Evolutionary conservation across 352 stramenopile genomes (phyloP).

Genomic region (Phytophthora niederhauseri): DNA sequence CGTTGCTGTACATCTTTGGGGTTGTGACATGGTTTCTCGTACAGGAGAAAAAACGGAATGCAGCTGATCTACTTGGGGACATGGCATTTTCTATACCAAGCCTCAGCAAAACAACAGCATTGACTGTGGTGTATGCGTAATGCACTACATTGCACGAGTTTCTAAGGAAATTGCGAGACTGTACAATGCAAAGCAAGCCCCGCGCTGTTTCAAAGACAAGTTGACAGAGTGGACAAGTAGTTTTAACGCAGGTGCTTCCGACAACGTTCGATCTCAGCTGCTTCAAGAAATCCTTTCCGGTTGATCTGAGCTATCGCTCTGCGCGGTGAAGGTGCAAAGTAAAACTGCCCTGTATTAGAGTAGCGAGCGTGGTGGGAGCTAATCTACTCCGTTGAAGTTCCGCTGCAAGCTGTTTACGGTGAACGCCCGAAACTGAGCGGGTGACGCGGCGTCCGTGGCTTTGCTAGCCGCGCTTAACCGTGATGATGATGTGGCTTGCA

Average conservation of each 20-base stretch:
- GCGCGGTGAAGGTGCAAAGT: background rate
- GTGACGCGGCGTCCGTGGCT: background rate
- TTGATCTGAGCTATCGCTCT: conserved; percentile 1
- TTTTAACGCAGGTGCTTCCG: background rate
- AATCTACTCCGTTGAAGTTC: background rate
- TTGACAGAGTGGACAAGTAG: background rate
- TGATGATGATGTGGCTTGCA: background rate
- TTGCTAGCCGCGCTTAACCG: background rate
- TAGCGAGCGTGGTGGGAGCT: background rate
- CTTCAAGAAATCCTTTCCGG: background rate
- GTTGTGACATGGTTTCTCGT: background rate
- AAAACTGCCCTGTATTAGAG: background rate
- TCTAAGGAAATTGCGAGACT: background rate
- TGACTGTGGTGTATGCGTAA: background rate
- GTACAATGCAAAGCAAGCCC: background rate
- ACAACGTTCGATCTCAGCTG: background rate
- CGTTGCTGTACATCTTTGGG: background rate
- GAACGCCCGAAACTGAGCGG: background rate
- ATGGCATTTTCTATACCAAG: background rate
- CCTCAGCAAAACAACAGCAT: background rate
- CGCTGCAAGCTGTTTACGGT: background rate
- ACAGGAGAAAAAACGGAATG: background rate
- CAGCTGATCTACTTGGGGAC: background rate
- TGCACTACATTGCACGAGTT: background rate
- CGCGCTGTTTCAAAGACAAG: background rate